Conservation (phyloP, 129 eudicot genomes). For the Lactuca saligna region DNA sequence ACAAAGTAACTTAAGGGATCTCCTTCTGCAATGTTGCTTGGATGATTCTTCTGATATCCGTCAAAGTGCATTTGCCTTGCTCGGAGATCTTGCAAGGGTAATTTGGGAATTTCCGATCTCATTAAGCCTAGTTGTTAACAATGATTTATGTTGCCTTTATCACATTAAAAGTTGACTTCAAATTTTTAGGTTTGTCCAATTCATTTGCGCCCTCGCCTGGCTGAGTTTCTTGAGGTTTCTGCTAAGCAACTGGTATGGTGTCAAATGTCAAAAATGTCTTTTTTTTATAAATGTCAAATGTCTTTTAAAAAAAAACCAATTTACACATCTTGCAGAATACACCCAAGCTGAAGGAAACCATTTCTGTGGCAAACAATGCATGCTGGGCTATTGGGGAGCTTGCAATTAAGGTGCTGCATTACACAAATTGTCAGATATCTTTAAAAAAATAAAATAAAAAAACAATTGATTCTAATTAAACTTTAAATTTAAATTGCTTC, state of each 20-base stretch:
- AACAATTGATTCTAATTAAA: neutral
- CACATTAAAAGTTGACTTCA: too few species aligned
- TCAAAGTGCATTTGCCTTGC: constrained; percentile 97
- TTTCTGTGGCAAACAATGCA: constrained; percentile 97
- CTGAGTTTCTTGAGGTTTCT: constrained; percentile 78
- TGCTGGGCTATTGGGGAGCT: constrained; percentile 99
- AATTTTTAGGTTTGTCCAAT: constrained; percentile 94
- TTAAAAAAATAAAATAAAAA: neutral
- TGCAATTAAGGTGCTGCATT: constrained; percentile 72
- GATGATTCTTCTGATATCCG: constrained; percentile 84
- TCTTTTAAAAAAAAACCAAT: neutral
- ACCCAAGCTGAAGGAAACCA: constrained; percentile 76
- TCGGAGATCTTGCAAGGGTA: constrained; percentile 99
- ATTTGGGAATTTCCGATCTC: constrained; percentile 33
- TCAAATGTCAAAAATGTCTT: neutral
- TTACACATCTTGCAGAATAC: constrained; percentile 49
- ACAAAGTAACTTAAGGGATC: constrained; percentile 85
- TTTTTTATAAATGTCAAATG: too few species aligned
- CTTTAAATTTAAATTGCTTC: constrained; percentile 19
- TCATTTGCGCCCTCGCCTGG: constrained; percentile 74
- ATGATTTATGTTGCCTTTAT: neutral
- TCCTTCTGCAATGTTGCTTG: constrained; percentile 93
- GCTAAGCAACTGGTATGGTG: constrained; percentile 83
- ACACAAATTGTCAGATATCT: neutral
- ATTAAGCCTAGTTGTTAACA: neutral